Conservation (phyloP, 139 green algal genomes). For the Chlorella sp. region DNA sequence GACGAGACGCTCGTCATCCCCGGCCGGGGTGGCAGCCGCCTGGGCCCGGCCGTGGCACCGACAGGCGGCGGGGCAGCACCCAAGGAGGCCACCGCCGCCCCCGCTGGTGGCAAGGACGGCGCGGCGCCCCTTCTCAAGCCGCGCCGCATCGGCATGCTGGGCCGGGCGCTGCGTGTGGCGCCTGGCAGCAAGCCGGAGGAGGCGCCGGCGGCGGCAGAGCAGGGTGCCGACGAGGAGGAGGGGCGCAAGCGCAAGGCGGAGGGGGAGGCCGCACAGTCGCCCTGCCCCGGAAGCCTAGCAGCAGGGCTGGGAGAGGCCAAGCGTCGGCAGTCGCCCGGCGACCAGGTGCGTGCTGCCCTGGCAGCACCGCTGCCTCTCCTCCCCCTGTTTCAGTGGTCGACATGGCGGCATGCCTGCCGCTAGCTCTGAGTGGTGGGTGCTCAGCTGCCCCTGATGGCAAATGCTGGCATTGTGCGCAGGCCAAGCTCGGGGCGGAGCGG, state of each 20-base stretch:
- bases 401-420: too few relatives aligned
- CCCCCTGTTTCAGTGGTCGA: too few relatives aligned
- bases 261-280: constrained; percentile 32
- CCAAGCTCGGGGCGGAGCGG: background rate
- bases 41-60: background rate
- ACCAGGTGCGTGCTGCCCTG: background rate
- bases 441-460: too few relatives aligned
- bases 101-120: constrained; percentile 3
- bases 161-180: constrained; percentile 20
- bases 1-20: constrained; percentile 23
- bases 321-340: constrained; percentile 16
- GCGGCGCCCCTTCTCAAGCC: constrained; percentile 4
- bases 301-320: constrained; percentile 11
- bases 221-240: background rate
- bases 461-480: too few relatives aligned
- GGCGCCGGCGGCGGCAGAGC: background rate
- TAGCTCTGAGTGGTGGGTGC: too few relatives aligned
- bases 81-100: background rate
- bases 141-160: constrained; percentile 21
- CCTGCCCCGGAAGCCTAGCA: too few relatives aligned
- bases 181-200: background rate
- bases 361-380: background rate
- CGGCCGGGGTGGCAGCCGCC: background rate
- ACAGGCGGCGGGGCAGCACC: background rate
- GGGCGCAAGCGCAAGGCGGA: constrained; percentile 53